phyloP scores from a whole-genome alignment of 768 basidiomycete species.

The Collybia sordida region DNA sequence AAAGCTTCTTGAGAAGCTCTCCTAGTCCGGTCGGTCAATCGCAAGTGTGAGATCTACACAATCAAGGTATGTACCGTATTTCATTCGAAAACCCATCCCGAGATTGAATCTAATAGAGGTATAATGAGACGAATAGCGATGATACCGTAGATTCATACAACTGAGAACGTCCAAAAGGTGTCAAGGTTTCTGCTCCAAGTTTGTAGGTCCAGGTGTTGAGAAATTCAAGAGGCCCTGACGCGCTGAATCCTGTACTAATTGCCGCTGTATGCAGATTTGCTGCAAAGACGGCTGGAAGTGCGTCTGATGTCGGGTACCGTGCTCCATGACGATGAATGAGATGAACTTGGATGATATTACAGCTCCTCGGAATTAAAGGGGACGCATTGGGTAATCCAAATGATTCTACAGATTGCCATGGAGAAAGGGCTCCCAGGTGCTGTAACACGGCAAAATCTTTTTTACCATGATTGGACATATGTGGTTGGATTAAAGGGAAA shows the following conservation, averaged over 20 bases:
- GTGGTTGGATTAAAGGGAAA: conserved; percentile 42
- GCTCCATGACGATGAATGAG: conserved; percentile 72
- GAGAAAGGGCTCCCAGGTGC: conserved; percentile 48
- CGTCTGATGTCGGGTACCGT: conserved; percentile 50
- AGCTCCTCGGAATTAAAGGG: conserved; percentile 44
- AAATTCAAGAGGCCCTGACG: conserved; percentile 57
- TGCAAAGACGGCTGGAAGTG: conserved; percentile 46
- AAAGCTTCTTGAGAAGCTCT: conserved; percentile 39
- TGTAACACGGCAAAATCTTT: conserved; percentile 42
- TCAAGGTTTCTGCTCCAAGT: conserved; percentile 74
- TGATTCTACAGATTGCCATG: conserved; percentile 49
- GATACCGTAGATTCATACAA: conserved; percentile 38
- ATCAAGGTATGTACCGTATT: conserved; percentile 50
- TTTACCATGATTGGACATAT: conserved; percentile 28
- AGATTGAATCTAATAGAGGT: conserved; percentile 36
- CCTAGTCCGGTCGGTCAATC: conserved; percentile 14
- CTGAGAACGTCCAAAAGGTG: conserved; percentile 75
- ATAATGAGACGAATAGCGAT: background rate
- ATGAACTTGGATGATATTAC: conserved; percentile 50
- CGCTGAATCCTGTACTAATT: conserved; percentile 39
- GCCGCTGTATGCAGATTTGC: conserved; percentile 46
- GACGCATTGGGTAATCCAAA: conserved; percentile 51
- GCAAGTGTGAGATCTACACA: conserved; percentile 27
- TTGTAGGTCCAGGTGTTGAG: conserved; percentile 76
- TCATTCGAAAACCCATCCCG: conserved; percentile 56